Evolutionary conservation across 2,329 filamentous ascomycete species (phyloP).

Genomic region (Drechslerella stenobrocha): DNA sequence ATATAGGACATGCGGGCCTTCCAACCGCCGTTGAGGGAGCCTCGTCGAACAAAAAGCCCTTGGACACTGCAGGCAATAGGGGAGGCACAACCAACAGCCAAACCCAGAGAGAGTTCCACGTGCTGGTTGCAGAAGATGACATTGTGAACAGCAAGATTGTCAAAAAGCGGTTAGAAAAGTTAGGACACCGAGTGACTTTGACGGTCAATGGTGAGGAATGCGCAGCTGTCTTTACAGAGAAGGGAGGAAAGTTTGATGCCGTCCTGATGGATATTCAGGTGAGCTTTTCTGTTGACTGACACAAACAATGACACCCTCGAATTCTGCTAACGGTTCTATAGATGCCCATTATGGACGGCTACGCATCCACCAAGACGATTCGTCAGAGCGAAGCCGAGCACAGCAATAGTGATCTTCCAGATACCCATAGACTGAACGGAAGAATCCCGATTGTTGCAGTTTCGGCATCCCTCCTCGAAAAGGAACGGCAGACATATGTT

Average conservation of each 20-base stretch:
- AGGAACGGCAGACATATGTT: conserved; percentile 69
- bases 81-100: conserved; percentile 7
- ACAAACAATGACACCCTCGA: no score
- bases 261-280: conserved; percentile 94
- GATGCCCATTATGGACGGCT: conserved; percentile 91
- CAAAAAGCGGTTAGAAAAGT: conserved; percentile 75
- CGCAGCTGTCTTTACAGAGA: conserved; percentile 69
- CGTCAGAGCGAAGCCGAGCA: conserved; percentile 67
- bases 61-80: neutral
- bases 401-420: conserved; percentile 57
- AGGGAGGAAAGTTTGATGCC: conserved; percentile 69
- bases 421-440: conserved; percentile 64
- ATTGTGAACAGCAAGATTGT: conserved; percentile 83
- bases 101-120: conserved; percentile 60
- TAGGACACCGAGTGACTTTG: conserved; percentile 71
- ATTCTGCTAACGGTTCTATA: conserved; percentile 55
- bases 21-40: neutral
- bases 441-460: conserved; percentile 82
- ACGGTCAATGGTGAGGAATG: conserved; percentile 86
- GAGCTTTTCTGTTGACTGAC: conserved; percentile 55
- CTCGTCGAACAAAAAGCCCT: neutral
- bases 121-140: conserved; percentile 84
- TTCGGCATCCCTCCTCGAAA: conserved; percentile 77
- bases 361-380: conserved; percentile 81
- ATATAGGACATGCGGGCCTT: neutral